These are phyloP conservation scores for Solanum lignicaule DNA, from an alignment of 257 asterid species.

Conservation along the genomic window DNA sequence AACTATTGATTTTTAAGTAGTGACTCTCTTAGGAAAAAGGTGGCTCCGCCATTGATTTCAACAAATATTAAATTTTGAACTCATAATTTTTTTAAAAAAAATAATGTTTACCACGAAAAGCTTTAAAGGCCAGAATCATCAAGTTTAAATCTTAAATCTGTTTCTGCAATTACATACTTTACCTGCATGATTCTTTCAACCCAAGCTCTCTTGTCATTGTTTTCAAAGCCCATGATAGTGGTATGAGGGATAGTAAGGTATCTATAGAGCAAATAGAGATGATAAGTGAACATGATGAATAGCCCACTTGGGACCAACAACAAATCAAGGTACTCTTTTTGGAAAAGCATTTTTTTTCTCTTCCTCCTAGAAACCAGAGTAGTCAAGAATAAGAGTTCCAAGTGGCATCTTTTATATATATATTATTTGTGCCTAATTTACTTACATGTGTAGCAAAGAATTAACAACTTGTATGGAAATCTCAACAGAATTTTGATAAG, in stretches of 20 bases:
- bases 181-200: constrained; percentile 2
- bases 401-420: neutral
- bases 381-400: neutral
- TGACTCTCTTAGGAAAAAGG: neutral
- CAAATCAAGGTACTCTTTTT: constrained; percentile 2
- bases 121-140: neutral
- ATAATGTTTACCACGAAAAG: neutral
- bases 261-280: neutral
- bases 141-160: neutral
- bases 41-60: neutral
- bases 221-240: constrained; percentile 1
- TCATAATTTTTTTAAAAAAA: neutral
- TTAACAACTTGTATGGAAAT: neutral
- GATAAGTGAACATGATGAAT: neutral
- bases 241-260: neutral
- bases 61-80: neutral
- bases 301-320: constrained; percentile 5
- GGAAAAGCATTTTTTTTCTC: neutral
- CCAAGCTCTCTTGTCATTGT: constrained; percentile 8
- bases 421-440: neutral
- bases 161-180: neutral
- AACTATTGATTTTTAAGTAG: neutral
- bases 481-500: neutral
- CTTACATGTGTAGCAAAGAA: neutral
- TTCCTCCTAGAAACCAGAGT: neutral